phyloP scores from a whole-genome alignment of 73 alveolate species.

The Paramecium octaurelia region DNA sequence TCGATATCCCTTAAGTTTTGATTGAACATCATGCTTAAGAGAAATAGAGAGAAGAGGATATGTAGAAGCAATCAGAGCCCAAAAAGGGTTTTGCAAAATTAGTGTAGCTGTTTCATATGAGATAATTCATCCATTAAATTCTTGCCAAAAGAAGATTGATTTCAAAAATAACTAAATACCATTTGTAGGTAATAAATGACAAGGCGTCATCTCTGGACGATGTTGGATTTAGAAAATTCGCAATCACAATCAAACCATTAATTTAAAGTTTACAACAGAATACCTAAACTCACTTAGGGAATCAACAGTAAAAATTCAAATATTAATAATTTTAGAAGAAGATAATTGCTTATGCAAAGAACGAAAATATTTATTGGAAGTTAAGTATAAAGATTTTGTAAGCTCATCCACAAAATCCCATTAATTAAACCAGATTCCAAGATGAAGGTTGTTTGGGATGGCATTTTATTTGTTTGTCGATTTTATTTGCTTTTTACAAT shows the following conservation, averaged over 20 bases:
- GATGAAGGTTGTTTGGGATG: neutral
- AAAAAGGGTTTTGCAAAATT: neutral
- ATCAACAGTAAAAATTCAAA: neutral
- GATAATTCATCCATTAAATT: neutral
- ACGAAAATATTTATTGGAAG: neutral
- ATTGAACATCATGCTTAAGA: neutral
- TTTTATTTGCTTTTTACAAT: slow-evolving; percentile 1
- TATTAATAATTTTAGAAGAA: neutral
- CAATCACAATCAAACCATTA: neutral
- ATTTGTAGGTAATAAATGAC: slow-evolving; percentile 20
- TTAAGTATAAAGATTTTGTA: neutral
- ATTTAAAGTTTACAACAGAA: neutral
- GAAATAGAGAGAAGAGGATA: neutral
- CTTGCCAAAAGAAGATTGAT: slow-evolving; percentile 5
- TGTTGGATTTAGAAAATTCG: neutral
- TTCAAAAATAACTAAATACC: neutral
- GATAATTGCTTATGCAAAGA: neutral
- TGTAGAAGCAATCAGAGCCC: neutral
- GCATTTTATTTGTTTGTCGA: neutral
- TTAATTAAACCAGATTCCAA: slow-evolving; percentile 18
- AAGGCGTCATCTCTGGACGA: neutral
- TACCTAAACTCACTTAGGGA: neutral
- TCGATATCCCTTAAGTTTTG: neutral
- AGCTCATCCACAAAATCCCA: neutral
- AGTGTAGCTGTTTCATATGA: neutral